These are phyloP conservation scores for Musa acuminata DNA, from an alignment of 176 grass and related monocot genomes.

Conservation along the genomic window DNA sequence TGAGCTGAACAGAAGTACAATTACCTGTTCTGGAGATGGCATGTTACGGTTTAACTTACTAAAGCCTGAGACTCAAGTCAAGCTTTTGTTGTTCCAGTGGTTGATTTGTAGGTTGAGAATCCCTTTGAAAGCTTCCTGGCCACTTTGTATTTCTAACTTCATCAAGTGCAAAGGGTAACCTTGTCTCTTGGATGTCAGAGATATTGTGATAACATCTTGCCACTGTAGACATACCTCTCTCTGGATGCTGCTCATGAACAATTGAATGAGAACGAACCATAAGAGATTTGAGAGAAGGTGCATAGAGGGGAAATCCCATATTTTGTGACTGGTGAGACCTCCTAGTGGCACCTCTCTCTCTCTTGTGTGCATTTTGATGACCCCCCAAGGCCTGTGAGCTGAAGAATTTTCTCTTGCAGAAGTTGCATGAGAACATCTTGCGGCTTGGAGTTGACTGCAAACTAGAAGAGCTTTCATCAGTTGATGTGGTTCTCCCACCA, in stretches of 20 bases:
- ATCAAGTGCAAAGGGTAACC: constrained; percentile 8
- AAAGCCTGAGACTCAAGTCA: constrained; percentile 15
- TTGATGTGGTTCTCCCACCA: not conserved
- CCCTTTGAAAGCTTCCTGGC: constrained; percentile 18
- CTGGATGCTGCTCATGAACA: not conserved
- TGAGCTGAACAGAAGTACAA: not conserved
- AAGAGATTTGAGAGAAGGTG: constrained; percentile 5
- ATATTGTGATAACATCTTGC: not conserved
- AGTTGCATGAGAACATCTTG: constrained; percentile 26
- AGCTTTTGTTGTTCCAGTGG: constrained; percentile 5
- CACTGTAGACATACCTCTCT: not conserved
- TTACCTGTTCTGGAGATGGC: not conserved
- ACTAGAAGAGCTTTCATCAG: not conserved
- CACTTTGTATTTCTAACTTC: not conserved
- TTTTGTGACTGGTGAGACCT: constrained; percentile 1
- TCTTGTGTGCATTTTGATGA: constrained; percentile 28
- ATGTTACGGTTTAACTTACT: not conserved
- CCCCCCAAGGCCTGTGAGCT: constrained; percentile 25
- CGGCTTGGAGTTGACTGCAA: not conserved
- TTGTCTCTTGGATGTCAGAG: not conserved
- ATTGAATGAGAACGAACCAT: constrained; percentile 3
- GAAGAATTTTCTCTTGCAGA: constrained; percentile 22
- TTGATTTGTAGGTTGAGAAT: not conserved
- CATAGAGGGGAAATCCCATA: not conserved
- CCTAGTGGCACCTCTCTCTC: constrained; percentile 14